Evolutionary conservation across 1,284 basidiomycete species (phyloP).

Genomic region (Ustilago crameri): DNA sequence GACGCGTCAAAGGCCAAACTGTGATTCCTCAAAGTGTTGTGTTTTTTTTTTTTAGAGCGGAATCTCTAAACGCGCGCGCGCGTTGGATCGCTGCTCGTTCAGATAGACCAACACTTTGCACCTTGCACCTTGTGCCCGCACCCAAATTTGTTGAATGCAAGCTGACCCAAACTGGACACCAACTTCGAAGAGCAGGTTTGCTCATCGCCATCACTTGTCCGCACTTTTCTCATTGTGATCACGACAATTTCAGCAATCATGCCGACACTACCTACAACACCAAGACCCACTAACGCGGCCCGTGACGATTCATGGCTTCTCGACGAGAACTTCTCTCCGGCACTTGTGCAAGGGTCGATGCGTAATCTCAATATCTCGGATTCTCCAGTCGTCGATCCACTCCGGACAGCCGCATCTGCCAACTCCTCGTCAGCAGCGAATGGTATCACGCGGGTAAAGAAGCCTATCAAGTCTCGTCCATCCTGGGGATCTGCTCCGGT

Average conservation of each 20-base stretch:
- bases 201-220: background rate
- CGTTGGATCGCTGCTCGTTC: background rate
- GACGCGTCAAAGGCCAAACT: background rate
- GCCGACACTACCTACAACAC: conserved; percentile 40
- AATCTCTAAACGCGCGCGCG: background rate
- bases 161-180: background rate
- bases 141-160: background rate
- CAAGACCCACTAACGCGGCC: conserved; percentile 19
- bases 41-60: background rate
- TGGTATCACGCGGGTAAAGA: conserved; percentile 13
- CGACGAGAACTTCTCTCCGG: conserved; percentile 39
- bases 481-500: conserved; percentile 43
- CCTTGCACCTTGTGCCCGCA: background rate
- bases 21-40: conserved; percentile 2
- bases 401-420: conserved; percentile 13
- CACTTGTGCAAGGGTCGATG: conserved; percentile 31
- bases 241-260: conserved; percentile 10
- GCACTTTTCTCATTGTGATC: background rate
- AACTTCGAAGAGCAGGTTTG: background rate
- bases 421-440: conserved; percentile 4
- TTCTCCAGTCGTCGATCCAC: conserved; percentile 29
- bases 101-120: conserved; percentile 2
- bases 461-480: conserved; percentile 39
- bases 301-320: conserved; percentile 44
- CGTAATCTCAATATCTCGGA: conserved; percentile 45